Conservation (phyloP, 768 basidiomycete genomes). For the Russula dissimulans region DNA sequence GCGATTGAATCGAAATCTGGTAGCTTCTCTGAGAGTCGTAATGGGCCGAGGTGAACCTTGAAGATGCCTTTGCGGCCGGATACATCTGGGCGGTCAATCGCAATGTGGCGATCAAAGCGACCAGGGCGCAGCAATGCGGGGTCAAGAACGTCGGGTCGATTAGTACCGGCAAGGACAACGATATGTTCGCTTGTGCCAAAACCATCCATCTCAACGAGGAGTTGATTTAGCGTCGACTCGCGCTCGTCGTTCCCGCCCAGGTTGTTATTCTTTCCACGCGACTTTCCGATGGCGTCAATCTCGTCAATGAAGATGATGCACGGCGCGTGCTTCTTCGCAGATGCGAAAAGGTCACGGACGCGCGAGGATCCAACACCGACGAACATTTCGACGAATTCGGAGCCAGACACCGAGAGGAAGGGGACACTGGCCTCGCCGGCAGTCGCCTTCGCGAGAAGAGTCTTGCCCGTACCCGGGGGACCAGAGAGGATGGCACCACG, state of each 20-base stretch:
- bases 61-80: conserved; percentile 91
- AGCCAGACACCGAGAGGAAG: conserved; percentile 97
- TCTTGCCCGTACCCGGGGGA: conserved; percentile 97
- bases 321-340: conserved; percentile 94
- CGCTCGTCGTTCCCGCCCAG: conserved; percentile 95
- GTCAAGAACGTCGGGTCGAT: conserved; percentile 94
- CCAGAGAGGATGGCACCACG: conserved; percentile 92
- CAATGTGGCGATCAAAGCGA: conserved; percentile 93
- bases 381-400: conserved; percentile 99
- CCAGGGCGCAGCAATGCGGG: conserved; percentile 93
- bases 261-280: conserved; percentile 66
- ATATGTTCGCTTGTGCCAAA: conserved; percentile 97
- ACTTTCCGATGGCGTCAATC: conserved; percentile 98
- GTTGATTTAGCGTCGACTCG: conserved; percentile 94
- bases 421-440: conserved; percentile 97
- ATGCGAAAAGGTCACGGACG: conserved; percentile 94
- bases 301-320: conserved; percentile 99
- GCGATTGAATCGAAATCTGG: conserved; percentile 51
- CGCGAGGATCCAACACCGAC: conserved; percentile 97
- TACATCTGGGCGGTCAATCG: conserved; percentile 92
- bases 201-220: conserved; percentile 99
- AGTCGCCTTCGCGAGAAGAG: conserved; percentile 94
- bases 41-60: conserved; percentile 79
- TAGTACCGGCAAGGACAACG: conserved; percentile 94
- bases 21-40: conserved; percentile 55